A percentile compares a stretch with the other conserved stretches of the same genome.
phyloP scores from a whole-genome alignment of 176 grass and related monocot species.

The Pharus latifolius region DNA sequence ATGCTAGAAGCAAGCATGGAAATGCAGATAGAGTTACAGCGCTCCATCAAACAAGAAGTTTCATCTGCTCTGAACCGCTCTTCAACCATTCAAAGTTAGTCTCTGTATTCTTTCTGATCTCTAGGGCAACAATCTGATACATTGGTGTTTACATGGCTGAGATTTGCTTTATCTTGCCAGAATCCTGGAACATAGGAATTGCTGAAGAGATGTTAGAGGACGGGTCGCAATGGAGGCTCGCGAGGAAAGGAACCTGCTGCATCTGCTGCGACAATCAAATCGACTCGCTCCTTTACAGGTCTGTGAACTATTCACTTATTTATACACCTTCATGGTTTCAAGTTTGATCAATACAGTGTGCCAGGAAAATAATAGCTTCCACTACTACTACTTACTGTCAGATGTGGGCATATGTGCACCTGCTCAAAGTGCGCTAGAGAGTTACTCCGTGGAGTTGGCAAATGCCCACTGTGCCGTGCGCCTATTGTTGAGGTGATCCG shows the following conservation, averaged over 20 bases:
- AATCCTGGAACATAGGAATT: neutral
- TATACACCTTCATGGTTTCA: neutral
- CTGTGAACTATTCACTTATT: neutral
- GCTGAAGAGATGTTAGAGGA: conserved; percentile 21
- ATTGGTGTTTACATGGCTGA: neutral
- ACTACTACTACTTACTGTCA: neutral
- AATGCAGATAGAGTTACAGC: conserved; percentile 89
- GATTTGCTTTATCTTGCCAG: neutral
- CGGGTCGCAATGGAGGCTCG: conserved; percentile 53
- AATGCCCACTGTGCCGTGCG: conserved; percentile 82
- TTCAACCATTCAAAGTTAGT: conserved; percentile 20
- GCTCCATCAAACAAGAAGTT: conserved; percentile 73
- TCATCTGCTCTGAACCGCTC: conserved; percentile 68
- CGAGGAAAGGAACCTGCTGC: conserved; percentile 76
- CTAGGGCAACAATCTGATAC: neutral
- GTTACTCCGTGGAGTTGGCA: conserved; percentile 48
- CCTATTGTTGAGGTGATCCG: conserved; percentile 77
- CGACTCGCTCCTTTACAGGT: conserved; percentile 91
- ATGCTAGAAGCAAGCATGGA: conserved; percentile 86
- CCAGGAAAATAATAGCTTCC: neutral
- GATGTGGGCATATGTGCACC: conserved; percentile 92
- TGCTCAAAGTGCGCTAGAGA: conserved; percentile 73
- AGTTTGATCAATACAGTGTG: neutral
- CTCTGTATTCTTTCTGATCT: neutral
- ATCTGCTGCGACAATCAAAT: conserved; percentile 84